Conservation (phyloP, 345 rosid genomes). For the Rhodomyrtus tomentosa region DNA sequence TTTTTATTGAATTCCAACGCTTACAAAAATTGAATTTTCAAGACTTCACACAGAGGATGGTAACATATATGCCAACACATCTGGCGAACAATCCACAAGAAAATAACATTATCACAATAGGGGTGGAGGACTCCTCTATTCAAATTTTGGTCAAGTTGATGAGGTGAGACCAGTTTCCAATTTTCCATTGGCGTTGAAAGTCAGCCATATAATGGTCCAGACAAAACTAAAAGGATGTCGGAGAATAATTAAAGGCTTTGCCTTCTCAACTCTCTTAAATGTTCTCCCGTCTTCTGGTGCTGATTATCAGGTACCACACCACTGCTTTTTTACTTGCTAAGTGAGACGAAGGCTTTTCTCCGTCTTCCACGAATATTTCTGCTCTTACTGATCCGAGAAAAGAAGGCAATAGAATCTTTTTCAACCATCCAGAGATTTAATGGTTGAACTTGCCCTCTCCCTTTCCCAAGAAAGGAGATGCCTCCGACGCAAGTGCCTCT, state of each 20-base stretch:
- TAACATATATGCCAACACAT: conserved; percentile 71
- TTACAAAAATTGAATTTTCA: too few species aligned
- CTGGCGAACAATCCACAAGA: conserved; percentile 80
- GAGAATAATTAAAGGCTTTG: conserved; percentile 79
- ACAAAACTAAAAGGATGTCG: conserved; percentile 56
- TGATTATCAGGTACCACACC: conserved; percentile 40
- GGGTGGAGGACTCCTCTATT: conserved; percentile 78
- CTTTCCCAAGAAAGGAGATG: not conserved
- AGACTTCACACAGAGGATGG: too few species aligned
- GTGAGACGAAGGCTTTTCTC: not conserved
- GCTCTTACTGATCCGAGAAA: not conserved
- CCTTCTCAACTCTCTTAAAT: conserved; percentile 50
- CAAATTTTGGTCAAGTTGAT: conserved; percentile 51
- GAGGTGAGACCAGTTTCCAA: conserved; percentile 34
- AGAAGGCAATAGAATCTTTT: not conserved
- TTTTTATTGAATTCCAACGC: too few species aligned
- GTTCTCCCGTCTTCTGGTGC: conserved; percentile 76
- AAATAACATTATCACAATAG: conserved; percentile 72
- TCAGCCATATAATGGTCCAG: not conserved
- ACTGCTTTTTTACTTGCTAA: not conserved
- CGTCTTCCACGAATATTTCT: not conserved
- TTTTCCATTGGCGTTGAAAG: not conserved
- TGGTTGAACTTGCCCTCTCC: not conserved
- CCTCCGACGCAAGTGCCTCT: not conserved
- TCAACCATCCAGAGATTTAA: not conserved